Conservation (phyloP, 768 basidiomycete species). For the Tephrocybe sp. region DNA sequence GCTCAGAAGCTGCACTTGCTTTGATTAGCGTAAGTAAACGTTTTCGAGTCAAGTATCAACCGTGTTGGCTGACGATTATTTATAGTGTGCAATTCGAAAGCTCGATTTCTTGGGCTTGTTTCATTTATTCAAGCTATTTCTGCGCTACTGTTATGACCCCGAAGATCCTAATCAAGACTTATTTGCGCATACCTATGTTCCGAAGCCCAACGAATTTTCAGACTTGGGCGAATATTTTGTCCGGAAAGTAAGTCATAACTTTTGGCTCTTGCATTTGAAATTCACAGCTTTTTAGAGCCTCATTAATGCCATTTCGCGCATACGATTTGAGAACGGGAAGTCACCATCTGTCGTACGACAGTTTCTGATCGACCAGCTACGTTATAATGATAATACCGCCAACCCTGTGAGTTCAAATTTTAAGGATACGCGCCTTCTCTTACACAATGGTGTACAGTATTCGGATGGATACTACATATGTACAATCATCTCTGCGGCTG, state of each 20-base stretch:
- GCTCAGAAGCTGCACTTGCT: constrained; percentile 89
- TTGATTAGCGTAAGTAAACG: constrained; percentile 66
- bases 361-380: constrained; percentile 89
- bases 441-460: constrained; percentile 46
- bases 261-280: background rate
- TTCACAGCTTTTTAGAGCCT: constrained; percentile 49
- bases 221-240: constrained; percentile 93
- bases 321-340: constrained; percentile 85
- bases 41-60: background rate
- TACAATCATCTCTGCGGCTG: constrained; percentile 78
- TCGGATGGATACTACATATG: constrained; percentile 92
- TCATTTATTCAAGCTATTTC: constrained; percentile 92
- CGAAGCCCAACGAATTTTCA: constrained; percentile 91
- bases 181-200: constrained; percentile 87
- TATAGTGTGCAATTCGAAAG: constrained; percentile 77
- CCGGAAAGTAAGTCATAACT: constrained; percentile 63
- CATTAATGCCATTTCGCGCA: constrained; percentile 78
- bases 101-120: constrained; percentile 91
- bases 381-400: constrained; percentile 92
- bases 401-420: constrained; percentile 60
- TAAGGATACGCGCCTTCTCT: background rate
- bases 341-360: constrained; percentile 82
- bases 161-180: constrained; percentile 79
- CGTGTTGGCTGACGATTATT: constrained; percentile 7
- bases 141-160: constrained; percentile 87